These are phyloP conservation scores for Globisporangium viniferum DNA, from an alignment of 352 stramenopile species.

Conservation along the genomic window DNA sequence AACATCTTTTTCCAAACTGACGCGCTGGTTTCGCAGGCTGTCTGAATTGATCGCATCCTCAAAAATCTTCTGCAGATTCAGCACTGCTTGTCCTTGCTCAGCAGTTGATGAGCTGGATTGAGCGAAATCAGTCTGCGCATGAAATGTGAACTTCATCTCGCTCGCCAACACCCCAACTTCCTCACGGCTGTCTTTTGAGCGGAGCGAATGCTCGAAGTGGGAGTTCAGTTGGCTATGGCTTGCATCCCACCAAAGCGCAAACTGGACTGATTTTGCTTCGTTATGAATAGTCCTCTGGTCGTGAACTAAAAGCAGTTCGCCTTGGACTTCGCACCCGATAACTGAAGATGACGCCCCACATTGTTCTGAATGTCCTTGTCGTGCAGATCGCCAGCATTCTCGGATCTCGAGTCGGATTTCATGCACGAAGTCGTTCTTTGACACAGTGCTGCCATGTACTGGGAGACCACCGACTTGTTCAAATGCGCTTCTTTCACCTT, in stretches of 20 bases:
- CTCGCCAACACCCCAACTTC: constrained; percentile 11
- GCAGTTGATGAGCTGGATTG: constrained; percentile 14
- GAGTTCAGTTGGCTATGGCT: constrained; percentile 39
- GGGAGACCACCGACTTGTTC: not conserved
- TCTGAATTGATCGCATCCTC: not conserved
- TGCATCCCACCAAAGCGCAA: constrained; percentile 59
- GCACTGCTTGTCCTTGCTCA: constrained; percentile 19
- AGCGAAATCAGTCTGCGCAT: constrained; percentile 26
- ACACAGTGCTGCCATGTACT: not conserved
- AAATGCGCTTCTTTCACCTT: not conserved
- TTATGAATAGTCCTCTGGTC: not conserved
- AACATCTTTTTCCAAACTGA: not conserved
- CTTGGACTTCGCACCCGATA: constrained; percentile 46
- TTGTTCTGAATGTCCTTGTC: not conserved
- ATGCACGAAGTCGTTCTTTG: not conserved
- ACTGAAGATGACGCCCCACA: not conserved
- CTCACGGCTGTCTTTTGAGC: constrained; percentile 3
- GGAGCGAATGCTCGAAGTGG: constrained; percentile 33
- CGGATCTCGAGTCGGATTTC: constrained; percentile 29
- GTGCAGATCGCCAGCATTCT: constrained; percentile 20
- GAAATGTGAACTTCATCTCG: constrained; percentile 21
- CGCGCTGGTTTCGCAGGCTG: not conserved
- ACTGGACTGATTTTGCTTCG: constrained; percentile 25
- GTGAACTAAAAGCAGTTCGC: constrained; percentile 23
- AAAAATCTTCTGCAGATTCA: constrained; percentile 19